Evolutionary conservation across 2,329 filamentous ascomycete species (phyloP), one percentile per base, ranked within the genome.

Genomic region (Gremmenia infestans): DNA sequence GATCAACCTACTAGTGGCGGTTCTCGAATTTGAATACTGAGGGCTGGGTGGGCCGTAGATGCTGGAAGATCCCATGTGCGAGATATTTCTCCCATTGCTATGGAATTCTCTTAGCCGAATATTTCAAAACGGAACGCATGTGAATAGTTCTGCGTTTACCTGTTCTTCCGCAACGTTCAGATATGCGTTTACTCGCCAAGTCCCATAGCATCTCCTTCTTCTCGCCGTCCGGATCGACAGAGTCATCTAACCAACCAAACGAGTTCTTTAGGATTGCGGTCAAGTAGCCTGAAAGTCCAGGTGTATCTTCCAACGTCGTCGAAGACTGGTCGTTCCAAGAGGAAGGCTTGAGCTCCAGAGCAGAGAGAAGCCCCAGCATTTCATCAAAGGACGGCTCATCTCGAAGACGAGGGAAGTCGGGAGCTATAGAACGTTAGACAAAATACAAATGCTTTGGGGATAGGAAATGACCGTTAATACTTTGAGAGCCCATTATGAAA

Each of bases 371-470:
- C 23, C 78, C 73, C 50, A 91, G 72, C 48, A 97, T 78, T 4
- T 80, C 77, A 35, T 77, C 73, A 56, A 83, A 85, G 17, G 83
- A 76, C 7, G 92, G 91, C 67, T 83, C 86, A 65, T 88, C 81
- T 80, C 91, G 91, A 59, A 93, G 79, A 66, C 92, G 88, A n/a
- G 91, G 90, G 23, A 96, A 81, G 67, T 94, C 88, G 57, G 87
- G 75, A 56, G 85, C 85, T 86, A 66, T 19, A 19, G 4, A 12
- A 19, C 12, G 32, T 46, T 48, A 32, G 8, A 49, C 23, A 43
- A 43, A 22, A 7, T 17, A 17, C 35, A 19, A 12, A 45, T 19
- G 1, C 2, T 45, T 11, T 22, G 12, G 19, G 6, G 12, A 45
- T 45, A 12, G 22, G 23, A 4, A 23, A 1, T 23, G 23, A 45